Percentiles rank a stretch among this genome's conserved stretches.
Evolutionary conservation across 1,284 basidiomycete genomes (phyloP).

Genomic region (Ustilago bromivora): DNA sequence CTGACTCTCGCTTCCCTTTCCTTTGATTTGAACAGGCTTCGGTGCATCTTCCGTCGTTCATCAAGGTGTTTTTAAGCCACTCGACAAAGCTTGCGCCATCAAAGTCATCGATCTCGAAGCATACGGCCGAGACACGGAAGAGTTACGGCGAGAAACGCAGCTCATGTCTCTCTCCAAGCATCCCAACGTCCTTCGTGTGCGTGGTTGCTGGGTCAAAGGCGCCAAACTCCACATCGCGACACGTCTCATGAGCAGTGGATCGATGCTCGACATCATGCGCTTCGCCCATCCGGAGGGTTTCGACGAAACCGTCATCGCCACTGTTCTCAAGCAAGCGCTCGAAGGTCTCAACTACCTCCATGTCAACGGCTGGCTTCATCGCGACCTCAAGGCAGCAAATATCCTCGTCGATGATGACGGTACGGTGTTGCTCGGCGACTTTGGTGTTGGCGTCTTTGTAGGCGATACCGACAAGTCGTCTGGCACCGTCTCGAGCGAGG

Average conservation of each 20-base stretch:
- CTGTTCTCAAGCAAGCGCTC: slow-evolving; percentile 83
- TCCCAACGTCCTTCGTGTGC: slow-evolving; percentile 87
- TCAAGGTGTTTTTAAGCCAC: slow-evolving; percentile 76
- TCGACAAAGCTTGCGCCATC: slow-evolving; percentile 77
- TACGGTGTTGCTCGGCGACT: slow-evolving; percentile 86
- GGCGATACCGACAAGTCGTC: slow-evolving; percentile 71
- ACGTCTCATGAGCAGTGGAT: slow-evolving; percentile 88
- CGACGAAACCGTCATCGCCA: slow-evolving; percentile 85
- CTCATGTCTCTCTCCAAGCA: slow-evolving; percentile 94
- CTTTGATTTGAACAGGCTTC: slow-evolving; percentile 73
- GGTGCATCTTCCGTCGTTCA: slow-evolving; percentile 89
- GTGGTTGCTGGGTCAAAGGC: slow-evolving; percentile 86
- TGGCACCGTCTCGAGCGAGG: slow-evolving; percentile 66
- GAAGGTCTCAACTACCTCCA: slow-evolving; percentile 89
- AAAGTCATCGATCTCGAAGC: slow-evolving; percentile 88
- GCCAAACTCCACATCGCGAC: slow-evolving; percentile 86
- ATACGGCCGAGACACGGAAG: slow-evolving; percentile 70
- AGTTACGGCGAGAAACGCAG: slow-evolving; percentile 83
- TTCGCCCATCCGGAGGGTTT: slow-evolving; percentile 86
- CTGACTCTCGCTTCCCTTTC: not conserved
- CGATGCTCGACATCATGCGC: slow-evolving; percentile 85
- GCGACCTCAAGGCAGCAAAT: slow-evolving; percentile 88
- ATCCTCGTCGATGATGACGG: slow-evolving; percentile 76
- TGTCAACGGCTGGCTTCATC: slow-evolving; percentile 86
- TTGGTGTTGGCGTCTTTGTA: slow-evolving; percentile 86